Percentiles rank a stretch among this genome's conserved stretches.
Evolutionary conservation across 2,329 filamentous ascomycete species (phyloP).

Genomic region (Colletotrichum sp.): DNA sequence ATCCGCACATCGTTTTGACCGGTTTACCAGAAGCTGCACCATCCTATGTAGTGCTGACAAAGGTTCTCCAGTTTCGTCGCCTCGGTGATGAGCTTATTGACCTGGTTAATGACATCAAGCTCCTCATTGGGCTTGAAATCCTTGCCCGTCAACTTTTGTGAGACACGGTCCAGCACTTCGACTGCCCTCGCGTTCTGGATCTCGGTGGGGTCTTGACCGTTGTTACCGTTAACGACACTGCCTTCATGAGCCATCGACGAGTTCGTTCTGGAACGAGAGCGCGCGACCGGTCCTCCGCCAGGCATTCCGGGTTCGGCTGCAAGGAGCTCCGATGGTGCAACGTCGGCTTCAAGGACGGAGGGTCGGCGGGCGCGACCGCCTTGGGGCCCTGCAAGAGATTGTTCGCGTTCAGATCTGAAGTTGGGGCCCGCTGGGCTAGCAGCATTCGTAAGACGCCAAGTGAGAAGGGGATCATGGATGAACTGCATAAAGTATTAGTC

Average conservation of each 20-base stretch:
- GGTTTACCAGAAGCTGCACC: constrained; percentile 94
- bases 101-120: constrained; percentile 83
- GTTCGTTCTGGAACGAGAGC: constrained; percentile 64
- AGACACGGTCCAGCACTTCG: constrained; percentile 88
- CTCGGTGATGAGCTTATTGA: constrained; percentile 92
- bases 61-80: constrained; percentile 97
- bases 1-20: background rate
- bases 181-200: constrained; percentile 92
- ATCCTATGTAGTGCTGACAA: constrained; percentile 98
- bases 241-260: constrained; percentile 50
- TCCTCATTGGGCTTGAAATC: constrained; percentile 91
- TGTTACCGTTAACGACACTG: constrained; percentile 39
- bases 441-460: constrained; percentile 82
- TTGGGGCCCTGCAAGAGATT: constrained; percentile 52
- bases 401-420: constrained; percentile 66
- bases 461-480: constrained; percentile 98
- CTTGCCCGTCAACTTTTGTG: constrained; percentile 92
- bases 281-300: constrained; percentile 47
- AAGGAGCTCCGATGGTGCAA: constrained; percentile 64
- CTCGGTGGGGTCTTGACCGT: constrained; percentile 61
- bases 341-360: constrained; percentile 71
- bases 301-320: constrained; percentile 44
- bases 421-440: constrained; percentile 69
- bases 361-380: constrained; percentile 64
- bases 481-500: constrained; percentile 63